Base-by-base conservation (phyloP, 257 asterid genomes). In the Solanum etuberosum region DNA sequence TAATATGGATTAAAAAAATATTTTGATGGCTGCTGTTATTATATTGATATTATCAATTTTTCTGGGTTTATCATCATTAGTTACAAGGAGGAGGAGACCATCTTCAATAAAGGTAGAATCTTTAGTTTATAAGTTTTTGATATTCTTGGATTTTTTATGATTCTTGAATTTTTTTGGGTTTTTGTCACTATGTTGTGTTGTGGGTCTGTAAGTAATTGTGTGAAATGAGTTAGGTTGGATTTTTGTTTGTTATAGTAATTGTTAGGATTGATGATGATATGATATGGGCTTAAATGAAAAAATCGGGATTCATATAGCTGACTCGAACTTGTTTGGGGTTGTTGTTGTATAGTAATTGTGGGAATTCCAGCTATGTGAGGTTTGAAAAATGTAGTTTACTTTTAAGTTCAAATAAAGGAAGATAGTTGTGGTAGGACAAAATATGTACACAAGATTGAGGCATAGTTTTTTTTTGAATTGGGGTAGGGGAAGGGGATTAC, bases 61-160 rank as follows among this genome's bases (percentile, higher is more conserved):
- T 29, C 81, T 51, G 74, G 43, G 18, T 43, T 14, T 68, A 11
- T 23, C 48, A 29, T 37, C 48, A 87, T 27, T 57, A 43, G 48
- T 76, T 27, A 72, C 83, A 34, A 73, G 35, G 18, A 59, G 83
- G 46, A 31, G 85, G 32, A 76, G 78, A 70, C 82, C 87, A 43
- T 73, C 86, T 87, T 81, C 31, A 81, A 81, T 81, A 81, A 20
- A 81, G 68, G 85, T 81, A 81, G 65, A 35, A 48, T 81, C 85
- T 81, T 31, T 81, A 15, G 11, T 51, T 48, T 81, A 6, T 81
- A 18, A 59, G 34, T 9, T 71, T 31, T 37, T 37, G 31, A 13
- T 12, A 18, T 81, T 48, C 12, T 9, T 81, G 31, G 7, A 43
- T 7, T 72, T 72, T 12, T 29, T 6, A 5, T 25, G 71, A 12